A percentile compares a stretch with the other conserved stretches of the same genome.
Conservation (phyloP, 2,329 filamentous ascomycete species). For the Fusarium sp. region DNA sequence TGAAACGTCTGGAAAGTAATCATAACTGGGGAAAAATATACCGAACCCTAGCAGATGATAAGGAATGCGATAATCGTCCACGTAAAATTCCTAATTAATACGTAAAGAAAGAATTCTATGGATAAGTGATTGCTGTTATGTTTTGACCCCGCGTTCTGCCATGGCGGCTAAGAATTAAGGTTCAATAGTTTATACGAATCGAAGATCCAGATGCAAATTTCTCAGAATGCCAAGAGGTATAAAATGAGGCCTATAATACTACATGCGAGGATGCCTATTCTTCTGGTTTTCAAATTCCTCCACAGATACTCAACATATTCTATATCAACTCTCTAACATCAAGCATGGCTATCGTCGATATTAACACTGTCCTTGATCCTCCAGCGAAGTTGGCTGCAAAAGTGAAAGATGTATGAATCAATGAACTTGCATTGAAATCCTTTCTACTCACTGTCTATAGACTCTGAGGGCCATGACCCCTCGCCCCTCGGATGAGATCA, state of each 20-base stretch:
- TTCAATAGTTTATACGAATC: background rate
- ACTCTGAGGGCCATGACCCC: background rate
- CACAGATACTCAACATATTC: accelerated
- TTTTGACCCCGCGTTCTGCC: accelerated
- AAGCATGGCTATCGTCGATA: background rate
- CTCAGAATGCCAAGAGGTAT: background rate
- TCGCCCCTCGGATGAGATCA: background rate
- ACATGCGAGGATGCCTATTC: accelerated
- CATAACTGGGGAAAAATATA: background rate
- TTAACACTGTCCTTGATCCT: background rate
- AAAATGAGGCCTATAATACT: accelerated
- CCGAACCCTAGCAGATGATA: background rate
- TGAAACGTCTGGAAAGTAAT: background rate
- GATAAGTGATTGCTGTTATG: accelerated
- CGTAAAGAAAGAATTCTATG: too few species aligned
- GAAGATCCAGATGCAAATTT: background rate
- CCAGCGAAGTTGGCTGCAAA: accelerated
- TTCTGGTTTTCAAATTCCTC: accelerated
- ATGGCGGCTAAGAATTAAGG: background rate
- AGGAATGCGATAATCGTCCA: accelerated
- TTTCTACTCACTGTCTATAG: background rate
- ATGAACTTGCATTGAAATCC: accelerated
- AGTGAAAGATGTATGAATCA: accelerated
- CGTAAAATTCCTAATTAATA: too few species aligned
- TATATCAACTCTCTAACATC: accelerated